Evolutionary conservation across 331 rosid genomes (phyloP), one percentile per base, ranked within the genome.

Genomic region (Rosa hybrid): DNA sequence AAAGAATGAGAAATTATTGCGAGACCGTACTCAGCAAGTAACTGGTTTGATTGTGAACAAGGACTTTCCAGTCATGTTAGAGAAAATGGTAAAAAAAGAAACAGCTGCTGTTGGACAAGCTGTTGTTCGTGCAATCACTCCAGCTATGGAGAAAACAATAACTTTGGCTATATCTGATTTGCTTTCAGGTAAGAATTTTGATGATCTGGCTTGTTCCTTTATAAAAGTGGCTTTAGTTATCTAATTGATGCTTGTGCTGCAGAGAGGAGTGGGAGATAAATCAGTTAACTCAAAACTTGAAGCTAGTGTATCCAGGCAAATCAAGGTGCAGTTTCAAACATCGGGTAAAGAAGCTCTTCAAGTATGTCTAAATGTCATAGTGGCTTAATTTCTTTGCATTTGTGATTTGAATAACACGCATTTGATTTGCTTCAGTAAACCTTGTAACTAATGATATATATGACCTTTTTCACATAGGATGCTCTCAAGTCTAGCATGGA

Each of bases 211-310:
- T 27, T 74, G 34, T 60, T 76, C 30, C 77, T 12, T 50, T 6
- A 80, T 50, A 56, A 69, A 25, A 39, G 79, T 89, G 27, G 48
- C 63, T 56, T 84, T 81, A 65, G 67, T 83, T 87, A 78, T 88
- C 86, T 94, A 75, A 95, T 53, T 75, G 57, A 48, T 75, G 64
- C 80, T 77, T 86, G 59, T 84, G 79, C 70, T 57, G 71, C 82
- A 96, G 99, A 94, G 97, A 92, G 99, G 98, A 81, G 98, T 92
- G 46, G 89, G 97, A 75, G 98, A 96, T 79, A 96, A 96, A 82
- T 93, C 97, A 44, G 94, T 96, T 21, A 88, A 78, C 87, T 68
- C 91, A 80, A 96, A 91, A 84, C 91, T 96, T 59, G 99, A 96
- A 90, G 92, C 88, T 60, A 92, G 97, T 23, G 95, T 96, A 69